Evolutionary conservation across 179 eudicot genomes (phyloP).

Genomic region (Beta macrorhiza): DNA sequence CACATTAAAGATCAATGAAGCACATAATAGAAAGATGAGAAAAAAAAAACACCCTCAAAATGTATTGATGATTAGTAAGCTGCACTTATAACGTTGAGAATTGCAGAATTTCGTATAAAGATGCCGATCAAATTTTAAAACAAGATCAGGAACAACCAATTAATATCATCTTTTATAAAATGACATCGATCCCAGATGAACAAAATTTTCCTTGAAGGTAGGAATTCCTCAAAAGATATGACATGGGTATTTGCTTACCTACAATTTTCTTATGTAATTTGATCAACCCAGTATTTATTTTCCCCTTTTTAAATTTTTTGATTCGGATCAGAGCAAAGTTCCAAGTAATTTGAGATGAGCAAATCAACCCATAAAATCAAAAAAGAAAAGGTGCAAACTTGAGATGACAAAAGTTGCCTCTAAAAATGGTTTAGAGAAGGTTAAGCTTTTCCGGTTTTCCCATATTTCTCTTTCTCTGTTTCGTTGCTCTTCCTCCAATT

Average conservation of each 20-base stretch:
- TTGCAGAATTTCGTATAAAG: neutral
- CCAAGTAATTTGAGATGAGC: neutral
- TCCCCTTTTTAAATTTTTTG: too few relatives aligned
- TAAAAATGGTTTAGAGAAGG: too few relatives aligned
- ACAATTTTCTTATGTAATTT: neutral
- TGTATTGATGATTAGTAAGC: too few relatives aligned
- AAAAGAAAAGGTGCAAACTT: neutral
- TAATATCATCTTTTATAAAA: neutral
- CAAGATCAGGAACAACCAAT: neutral
- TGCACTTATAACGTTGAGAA: neutral
- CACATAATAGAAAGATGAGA: neutral
- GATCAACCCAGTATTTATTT: neutral
- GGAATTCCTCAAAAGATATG: neutral
- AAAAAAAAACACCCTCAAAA: neutral
- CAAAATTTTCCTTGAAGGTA: neutral
- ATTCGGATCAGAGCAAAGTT: neutral
- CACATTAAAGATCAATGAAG: neutral
- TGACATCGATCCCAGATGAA: slow-evolving; percentile 1
- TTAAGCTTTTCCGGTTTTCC: neutral
- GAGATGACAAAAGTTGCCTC: too few relatives aligned
- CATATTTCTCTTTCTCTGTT: neutral
- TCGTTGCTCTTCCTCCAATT: neutral
- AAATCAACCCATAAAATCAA: neutral
- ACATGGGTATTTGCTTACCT: slow-evolving; percentile 8
- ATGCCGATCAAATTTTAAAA: neutral